Percentiles rank a stretch among this genome's conserved stretches.
Evolutionary conservation across 2,329 filamentous ascomycete species (phyloP).

Genomic region (Hysterium pulicare): DNA sequence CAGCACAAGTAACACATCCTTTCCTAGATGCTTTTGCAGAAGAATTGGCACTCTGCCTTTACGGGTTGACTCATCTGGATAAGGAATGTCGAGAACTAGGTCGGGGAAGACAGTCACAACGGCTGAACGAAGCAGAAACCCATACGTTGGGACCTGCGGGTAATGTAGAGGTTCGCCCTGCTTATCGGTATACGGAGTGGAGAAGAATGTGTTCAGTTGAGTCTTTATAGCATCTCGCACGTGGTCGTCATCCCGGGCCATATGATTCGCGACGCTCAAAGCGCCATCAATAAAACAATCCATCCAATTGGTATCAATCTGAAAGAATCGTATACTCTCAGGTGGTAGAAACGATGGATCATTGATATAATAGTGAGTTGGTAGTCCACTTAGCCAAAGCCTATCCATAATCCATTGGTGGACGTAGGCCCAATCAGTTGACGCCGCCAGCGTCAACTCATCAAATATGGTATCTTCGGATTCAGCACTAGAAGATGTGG

Average conservation of each 20-base stretch:
- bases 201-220: conserved; percentile 23
- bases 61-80: neutral
- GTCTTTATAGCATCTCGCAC: conserved; percentile 32
- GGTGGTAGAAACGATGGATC: conserved; percentile 36
- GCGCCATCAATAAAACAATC: conserved; percentile 46
- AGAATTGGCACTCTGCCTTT: neutral
- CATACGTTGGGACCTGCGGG: neutral
- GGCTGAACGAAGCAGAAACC: neutral
- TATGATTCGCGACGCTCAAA: conserved; percentile 41
- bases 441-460: too few species aligned
- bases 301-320: conserved; percentile 45
- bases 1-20: neutral
- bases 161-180: neutral
- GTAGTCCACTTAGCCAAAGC: conserved; percentile 37
- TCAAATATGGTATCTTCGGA: too few species aligned
- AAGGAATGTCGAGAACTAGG: neutral
- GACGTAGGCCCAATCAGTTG: conserved; percentile 40
- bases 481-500: too few species aligned
- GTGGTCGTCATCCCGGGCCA: conserved; percentile 15
- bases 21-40: neutral
- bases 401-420: conserved; percentile 31
- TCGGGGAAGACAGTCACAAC: neutral
- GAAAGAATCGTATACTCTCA: conserved; percentile 46
- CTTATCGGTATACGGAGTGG: neutral
- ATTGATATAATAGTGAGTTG: conserved; percentile 41